Conservation (phyloP, 257 asterid genomes). For the Hygrophila difformis region DNA sequence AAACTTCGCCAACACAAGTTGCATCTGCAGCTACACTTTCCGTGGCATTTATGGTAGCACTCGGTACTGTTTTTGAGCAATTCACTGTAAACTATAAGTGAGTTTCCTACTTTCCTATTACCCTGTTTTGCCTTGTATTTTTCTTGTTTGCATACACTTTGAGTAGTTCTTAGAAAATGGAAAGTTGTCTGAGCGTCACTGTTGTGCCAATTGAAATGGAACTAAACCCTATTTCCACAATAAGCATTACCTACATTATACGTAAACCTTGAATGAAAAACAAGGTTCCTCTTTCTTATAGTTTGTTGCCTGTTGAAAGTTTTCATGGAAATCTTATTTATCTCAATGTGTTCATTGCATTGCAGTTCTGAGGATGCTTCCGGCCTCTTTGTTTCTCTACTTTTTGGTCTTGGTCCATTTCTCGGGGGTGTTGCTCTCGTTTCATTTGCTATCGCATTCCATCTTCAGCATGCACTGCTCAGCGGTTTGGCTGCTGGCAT, state of each 20-base stretch:
- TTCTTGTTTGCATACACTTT: too few species aligned
- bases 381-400: conserved; percentile 76
- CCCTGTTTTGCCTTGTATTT: too few species aligned
- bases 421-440: conserved; percentile 74
- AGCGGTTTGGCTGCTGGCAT: conserved; percentile 86
- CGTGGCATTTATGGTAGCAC: conserved; percentile 92
- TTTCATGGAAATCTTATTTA: too few species aligned
- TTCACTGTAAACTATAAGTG: conserved; percentile 67
- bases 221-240: too few species aligned
- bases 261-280: too few species aligned
- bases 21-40: conserved; percentile 98
- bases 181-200: too few species aligned
- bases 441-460: conserved; percentile 73
- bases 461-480: conserved; percentile 80
- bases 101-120: not conserved
- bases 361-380: conserved; percentile 94
- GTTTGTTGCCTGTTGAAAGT: too few species aligned
- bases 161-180: too few species aligned
- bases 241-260: too few species aligned
- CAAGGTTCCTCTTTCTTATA: too few species aligned
- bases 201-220: too few species aligned
- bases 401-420: conserved; percentile 83
- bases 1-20: conserved; percentile 77
- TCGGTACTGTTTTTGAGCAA: conserved; percentile 64
- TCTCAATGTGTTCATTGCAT: not conserved